Base-by-base conservation (phyloP, 2,329 filamentous ascomycete species). In the Curvularia eragrostidis region DNA sequence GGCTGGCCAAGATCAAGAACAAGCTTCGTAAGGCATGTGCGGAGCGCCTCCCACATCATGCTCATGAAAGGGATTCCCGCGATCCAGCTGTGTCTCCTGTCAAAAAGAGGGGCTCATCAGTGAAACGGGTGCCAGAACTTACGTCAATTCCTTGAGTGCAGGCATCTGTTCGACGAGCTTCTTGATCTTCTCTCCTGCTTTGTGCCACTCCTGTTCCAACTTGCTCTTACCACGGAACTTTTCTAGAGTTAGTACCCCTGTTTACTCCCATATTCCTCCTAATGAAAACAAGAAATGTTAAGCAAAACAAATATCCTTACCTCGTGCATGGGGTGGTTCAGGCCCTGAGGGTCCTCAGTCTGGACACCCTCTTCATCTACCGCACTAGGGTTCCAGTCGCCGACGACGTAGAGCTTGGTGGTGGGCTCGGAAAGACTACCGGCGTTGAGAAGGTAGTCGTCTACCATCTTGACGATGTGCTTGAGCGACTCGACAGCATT, bases 131-230 rank as follows among this genome's bases (percentile, higher is more conserved):
- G 15, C 24, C 24, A 34, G 1, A 9, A 68, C 70, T 63, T 52
- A 74, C 72, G 69, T 69, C 9, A 75, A 50, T 43, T 74, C 71
- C 26, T 64, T 61, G 10, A 75, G 56, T 13, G 52, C 58, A 3
- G 38, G 19, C 65, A 74, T 70, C 23, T 63, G 50, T 15, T 54
- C 34, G 6, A 73, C 62, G 3, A 75, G 52, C 38, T 55, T 50
- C 18, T 57, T 48, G 5, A 75, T 66, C 18, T 52, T 32, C 10
- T 49, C 47, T 23, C 63, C 54, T 19, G 61, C 70, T 21, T 65
- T 32, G 3, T 52, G 56, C 66, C 66, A 70, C 46, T 72, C 58
- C 19, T 58, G 24, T 36, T 62, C 52, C 5, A 28, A 5, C 12
- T 28, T 34, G 15, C 39, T 46, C 7, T 21, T 10, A 5, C 6